Evolutionary conservation across 371 early-diverging fungal species (phyloP), one percentile per base, ranked within the genome.

Genomic region (Mortierella sp.): DNA sequence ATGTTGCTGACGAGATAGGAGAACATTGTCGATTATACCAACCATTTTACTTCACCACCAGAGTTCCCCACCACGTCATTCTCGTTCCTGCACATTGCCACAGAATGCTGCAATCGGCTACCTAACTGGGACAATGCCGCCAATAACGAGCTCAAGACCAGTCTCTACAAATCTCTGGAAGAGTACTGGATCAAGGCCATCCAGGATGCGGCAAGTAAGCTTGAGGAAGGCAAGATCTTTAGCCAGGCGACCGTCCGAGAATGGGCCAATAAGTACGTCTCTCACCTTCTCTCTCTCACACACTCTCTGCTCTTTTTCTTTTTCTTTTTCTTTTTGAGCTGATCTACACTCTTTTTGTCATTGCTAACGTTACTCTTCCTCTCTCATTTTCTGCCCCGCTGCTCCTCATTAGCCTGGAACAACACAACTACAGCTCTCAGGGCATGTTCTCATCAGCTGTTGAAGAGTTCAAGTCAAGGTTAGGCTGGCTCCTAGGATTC

Each of bases 31-130:
- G 92, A 95, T 83, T 97, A 96, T 80, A 87, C 95, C 62, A 89
- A 91, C 63, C 93, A 94, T 82, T 98, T 97, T 79, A 93, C 94
- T 28, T 88, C 90, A 50, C 85, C 90, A 29, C 82, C 90, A 61
- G 91, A 93, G 66, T 92, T 93, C 66, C 92, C 95, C 21, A 86
- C 89, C 6, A 85, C 84, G 2, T 85, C 91, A 25, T 96, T 98
- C 76, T 84, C 88, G 7, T 95, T 91, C 73, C 89, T 97, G 52
- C 89, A 94, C 61, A 76, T 90, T 65, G 95, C 94, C 26, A 88
- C 95, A 5, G 86, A 84, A 21, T 82, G 92, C 15, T 89, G 91
- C 15, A 90, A 93, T 80, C 85, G 95, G 28, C 85, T 98, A 63
- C 97, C 97, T 4, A 74, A 81, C 60, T 98, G 97, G 96, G 90